Base-by-base conservation (phyloP, 139 green algal species). In the Spirogloea muscicola region DNA sequence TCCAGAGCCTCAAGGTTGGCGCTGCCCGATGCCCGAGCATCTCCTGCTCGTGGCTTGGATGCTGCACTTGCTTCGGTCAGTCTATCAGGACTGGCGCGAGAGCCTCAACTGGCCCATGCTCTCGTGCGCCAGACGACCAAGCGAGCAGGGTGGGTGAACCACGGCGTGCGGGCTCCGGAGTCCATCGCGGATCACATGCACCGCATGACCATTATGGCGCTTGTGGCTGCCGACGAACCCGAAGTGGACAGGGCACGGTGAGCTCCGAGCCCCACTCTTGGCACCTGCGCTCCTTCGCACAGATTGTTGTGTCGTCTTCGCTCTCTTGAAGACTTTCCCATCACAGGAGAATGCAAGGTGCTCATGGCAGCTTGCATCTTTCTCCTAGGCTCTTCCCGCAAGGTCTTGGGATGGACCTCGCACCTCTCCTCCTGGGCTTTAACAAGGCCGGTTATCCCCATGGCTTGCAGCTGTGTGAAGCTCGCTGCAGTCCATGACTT, bases 151-250 rank as follows among this genome's bases (percentile, higher is more conserved):
- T 97, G 93, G 93, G 86, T 96, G 27, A 72, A 84, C 25, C 87
- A 81, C 37, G 80, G 84, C 2, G 88, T 97, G 2, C 2, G 83
- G 3, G 59, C 81, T 0, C 87, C 93, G 4, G 93, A 97, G 68
- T 95, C 87, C 74, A 95, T 97, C 40, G 18, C 90, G 57, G 91
- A 97, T 72, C 91, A 96, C 81, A 96, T 95, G 88, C 96, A 98
- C 80, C 87, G 93, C 29, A 97, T 97, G 93, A 76, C 83, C 9
- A 70, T 97, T 25, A 96, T 98, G 90, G 82, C 87, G 2, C 65
- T 97, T 34, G 69, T 97, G 25, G 3, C 57, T 69, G 42, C 70
- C 60, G 39, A 79, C 74, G 5, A 52, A 49, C 21, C 51, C 36
- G 72, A 51, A 16, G 68, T 90, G n/a, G 87, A 90, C 69, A 77